These are phyloP conservation scores for Penicillium taxi DNA, from an alignment of 495 filamentous ascomycete genomes.

Conservation along the genomic window DNA sequence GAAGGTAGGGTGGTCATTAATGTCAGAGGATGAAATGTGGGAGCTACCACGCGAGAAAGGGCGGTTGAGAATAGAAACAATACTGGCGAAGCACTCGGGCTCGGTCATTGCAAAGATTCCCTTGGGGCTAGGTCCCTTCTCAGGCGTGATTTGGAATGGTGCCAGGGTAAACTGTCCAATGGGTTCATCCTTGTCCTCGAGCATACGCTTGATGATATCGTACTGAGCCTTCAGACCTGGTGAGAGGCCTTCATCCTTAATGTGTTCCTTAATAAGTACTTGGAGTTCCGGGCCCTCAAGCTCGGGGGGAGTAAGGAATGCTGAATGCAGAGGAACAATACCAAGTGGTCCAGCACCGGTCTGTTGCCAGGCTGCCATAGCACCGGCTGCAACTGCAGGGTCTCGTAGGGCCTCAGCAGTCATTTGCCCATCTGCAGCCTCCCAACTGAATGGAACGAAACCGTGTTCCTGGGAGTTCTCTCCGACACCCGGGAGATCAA, in stretches of 20 bases:
- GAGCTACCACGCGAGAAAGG: constrained; percentile 20
- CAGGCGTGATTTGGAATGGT: constrained; percentile 1
- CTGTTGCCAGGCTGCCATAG: background rate
- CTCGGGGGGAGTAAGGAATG: background rate
- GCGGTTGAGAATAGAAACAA: constrained; percentile 8
- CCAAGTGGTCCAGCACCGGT: background rate
- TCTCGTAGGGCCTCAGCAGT: background rate
- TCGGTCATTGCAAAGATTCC: constrained; percentile 1
- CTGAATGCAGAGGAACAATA: background rate
- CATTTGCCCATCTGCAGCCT: background rate
- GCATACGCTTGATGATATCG: background rate
- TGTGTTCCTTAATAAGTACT: background rate
- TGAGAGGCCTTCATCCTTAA: background rate
- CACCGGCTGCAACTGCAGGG: background rate
- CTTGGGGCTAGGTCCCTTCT: background rate
- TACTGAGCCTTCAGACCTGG: background rate
- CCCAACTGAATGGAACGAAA: constrained; percentile 6
- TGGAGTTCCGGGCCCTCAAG: background rate
- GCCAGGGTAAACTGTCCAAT: background rate
- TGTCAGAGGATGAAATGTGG: constrained; percentile 13
- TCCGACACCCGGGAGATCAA: constrained; percentile 36
- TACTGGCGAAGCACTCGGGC: background rate
- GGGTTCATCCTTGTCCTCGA: background rate
- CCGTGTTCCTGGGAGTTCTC: constrained; percentile 43
- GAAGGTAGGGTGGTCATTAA: constrained; percentile 6